phyloP scores from a whole-genome alignment of 257 asterid genomes.

The Solanum bulbocastanum region DNA sequence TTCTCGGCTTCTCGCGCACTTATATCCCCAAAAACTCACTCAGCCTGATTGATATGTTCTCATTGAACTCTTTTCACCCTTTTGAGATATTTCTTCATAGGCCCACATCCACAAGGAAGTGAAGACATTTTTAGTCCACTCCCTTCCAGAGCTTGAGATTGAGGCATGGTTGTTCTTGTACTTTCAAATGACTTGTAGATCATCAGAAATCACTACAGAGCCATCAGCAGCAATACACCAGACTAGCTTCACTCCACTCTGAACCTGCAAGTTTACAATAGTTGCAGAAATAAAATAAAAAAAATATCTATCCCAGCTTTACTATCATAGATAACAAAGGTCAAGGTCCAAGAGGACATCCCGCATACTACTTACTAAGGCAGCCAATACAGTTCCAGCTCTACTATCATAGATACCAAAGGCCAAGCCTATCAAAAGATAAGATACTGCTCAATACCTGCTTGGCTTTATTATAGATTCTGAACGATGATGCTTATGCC shows the following conservation, averaged over 20 bases:
- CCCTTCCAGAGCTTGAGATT: neutral
- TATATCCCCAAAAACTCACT: neutral
- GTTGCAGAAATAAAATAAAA: neutral
- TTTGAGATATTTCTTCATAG: neutral
- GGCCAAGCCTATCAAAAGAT: slow-evolving; percentile 24
- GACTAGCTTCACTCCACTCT: slow-evolving; percentile 55
- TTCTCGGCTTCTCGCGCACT: neutral
- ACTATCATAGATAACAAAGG: neutral
- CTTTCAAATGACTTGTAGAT: slow-evolving; percentile 28
- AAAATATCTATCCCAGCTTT: neutral
- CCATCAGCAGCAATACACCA: slow-evolving; percentile 83
- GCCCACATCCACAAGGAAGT: neutral
- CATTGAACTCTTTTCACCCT: neutral
- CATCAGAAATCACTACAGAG: slow-evolving; percentile 70
- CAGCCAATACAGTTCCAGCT: slow-evolving; percentile 50
- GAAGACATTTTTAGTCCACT: neutral
- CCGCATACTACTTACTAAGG: slow-evolving; percentile 27
- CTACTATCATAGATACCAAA: slow-evolving; percentile 55
- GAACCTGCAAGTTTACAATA: slow-evolving; percentile 32
- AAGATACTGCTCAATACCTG: neutral
- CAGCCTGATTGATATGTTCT: neutral
- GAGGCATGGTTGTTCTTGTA: no score
- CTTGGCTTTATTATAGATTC: neutral
- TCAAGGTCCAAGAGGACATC: neutral
- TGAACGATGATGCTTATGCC: neutral